Base-by-base conservation (phyloP, 306 rosid genomes). In the Cicer arietinum region DNA sequence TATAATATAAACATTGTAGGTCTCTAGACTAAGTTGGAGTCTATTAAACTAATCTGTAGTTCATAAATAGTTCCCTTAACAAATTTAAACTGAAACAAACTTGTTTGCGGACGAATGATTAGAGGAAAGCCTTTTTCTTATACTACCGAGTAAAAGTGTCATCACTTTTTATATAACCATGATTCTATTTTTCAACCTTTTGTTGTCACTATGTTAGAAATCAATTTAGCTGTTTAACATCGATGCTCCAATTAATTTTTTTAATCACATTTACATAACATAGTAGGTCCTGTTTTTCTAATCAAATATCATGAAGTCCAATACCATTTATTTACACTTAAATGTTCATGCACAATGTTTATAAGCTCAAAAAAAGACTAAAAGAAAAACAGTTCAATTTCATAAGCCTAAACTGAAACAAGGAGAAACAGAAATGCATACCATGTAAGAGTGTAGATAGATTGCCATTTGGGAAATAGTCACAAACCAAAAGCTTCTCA, bases 401-500 rank as follows among this genome's bases (percentile, higher is more conserved):
- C 39, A 25, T 20, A 30, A 48, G 60, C 51, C 12, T 6, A 22
- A 25, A n/a, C 39, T 13, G 47, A 78, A 69, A 79, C 1, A 22
- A 54, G 35, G 64, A 37, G 68, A 3, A 65, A 30, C 40, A 71
- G 78, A 74, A 70, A 81, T 48, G 7, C 88, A 64, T 89, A 91
- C 96, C 96, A 78, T 91, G 96, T 78, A 91, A 83, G 51, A 83
- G 87, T 1, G 91, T 72, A 5, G 96, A 87, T 67, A 91, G 78
- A 84, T 88, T 91, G 78, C 96, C 96, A 71, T 83, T 84, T 12
- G 89, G 71, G 82, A 84, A 60, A 75, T 86, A 91, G 68, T 91
- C 96, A 83, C 74, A 89, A 76, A 91, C 96, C 30, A 91, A 88
- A 71, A 91, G 96, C 81, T 91, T 91, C 85, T 91, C 96, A n/a